These are phyloP conservation scores for Metarhizium rileyi DNA, from an alignment of 2,329 filamentous ascomycete species.

Conservation along the genomic window DNA sequence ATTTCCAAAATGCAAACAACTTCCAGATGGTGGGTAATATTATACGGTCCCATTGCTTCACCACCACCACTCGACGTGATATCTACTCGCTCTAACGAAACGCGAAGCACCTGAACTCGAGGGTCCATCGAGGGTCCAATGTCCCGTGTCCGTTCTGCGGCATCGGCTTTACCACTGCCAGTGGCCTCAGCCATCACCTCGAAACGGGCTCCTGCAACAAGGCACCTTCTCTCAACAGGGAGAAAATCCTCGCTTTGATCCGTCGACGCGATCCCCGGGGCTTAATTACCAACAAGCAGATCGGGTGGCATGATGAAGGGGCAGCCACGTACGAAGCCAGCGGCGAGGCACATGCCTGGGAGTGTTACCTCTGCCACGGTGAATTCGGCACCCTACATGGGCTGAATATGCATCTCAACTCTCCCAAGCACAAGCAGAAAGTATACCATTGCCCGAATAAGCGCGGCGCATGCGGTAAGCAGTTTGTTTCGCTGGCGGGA, in stretches of 20 bases:
- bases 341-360: constrained; percentile 19
- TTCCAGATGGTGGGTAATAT: constrained; percentile 23
- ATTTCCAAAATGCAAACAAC: constrained; percentile 21
- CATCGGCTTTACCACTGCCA: constrained; percentile 34
- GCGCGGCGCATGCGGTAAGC: constrained; percentile 15
- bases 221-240: constrained; percentile 34
- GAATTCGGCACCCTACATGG: constrained; percentile 22
- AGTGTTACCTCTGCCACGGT: constrained; percentile 33
- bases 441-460: constrained; percentile 31
- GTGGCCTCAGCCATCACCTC: constrained; percentile 43
- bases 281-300: constrained; percentile 38
- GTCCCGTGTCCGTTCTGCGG: constrained; percentile 47
- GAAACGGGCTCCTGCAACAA: constrained; percentile 41
- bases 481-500: constrained; percentile 29
- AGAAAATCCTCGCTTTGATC: constrained; percentile 35
- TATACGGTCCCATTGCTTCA: too few relatives aligned
- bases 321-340: constrained; percentile 27
- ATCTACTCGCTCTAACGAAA: background rate
- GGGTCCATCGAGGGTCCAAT: constrained; percentile 32
- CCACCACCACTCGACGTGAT: background rate
- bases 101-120: constrained; percentile 45
- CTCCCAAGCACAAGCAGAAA: constrained; percentile 26
- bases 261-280: constrained; percentile 34
- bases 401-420: constrained; percentile 44
- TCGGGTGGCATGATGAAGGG: constrained; percentile 29